Conservation (phyloP, 2,329 filamentous ascomycete genomes). For the Diplodia intermedia region DNA sequence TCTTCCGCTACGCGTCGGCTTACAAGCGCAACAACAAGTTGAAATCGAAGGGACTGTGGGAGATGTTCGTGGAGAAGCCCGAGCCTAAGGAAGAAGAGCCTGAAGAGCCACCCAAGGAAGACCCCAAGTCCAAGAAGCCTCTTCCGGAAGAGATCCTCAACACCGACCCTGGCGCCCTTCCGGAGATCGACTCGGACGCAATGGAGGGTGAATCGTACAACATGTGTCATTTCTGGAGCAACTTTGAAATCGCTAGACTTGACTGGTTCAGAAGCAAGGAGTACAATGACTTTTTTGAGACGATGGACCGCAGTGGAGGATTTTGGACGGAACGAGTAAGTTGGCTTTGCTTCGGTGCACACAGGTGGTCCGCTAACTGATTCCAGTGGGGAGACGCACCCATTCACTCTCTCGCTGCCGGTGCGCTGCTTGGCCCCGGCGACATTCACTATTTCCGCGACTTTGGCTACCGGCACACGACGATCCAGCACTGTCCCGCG, state of each 20-base stretch:
- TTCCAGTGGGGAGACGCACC: conserved; percentile 96
- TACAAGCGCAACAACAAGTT: conserved; percentile 94
- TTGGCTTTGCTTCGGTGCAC: conserved; percentile 30
- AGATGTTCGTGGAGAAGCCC: conserved; percentile 92
- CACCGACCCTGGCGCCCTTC: conserved; percentile 75
- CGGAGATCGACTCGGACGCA: conserved; percentile 83
- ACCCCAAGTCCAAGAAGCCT: conserved; percentile 69
- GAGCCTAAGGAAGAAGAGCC: conserved; percentile 60
- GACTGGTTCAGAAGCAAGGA: conserved; percentile 97
- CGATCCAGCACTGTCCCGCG: conserved; percentile 96
- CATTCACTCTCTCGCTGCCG: conserved; percentile 95
- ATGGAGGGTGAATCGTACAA: conserved; percentile 99
- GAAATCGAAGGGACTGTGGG: conserved; percentile 91
- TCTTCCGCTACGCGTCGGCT: conserved; percentile 97
- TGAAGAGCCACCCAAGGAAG: conserved; percentile 64
- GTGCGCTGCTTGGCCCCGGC: conserved; percentile 77
- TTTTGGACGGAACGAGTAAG: conserved; percentile 98
- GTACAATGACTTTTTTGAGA: conserved; percentile 97
- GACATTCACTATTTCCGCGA: conserved; percentile 99
- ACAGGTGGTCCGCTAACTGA: conserved; percentile 44
- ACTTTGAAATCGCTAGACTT: conserved; percentile 95
- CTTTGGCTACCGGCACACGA: conserved; percentile 97
- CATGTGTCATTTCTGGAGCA: conserved; percentile 99
- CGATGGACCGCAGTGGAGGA: conserved; percentile 97
- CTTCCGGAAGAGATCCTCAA: conserved; percentile 83